Base-by-base conservation (phyloP, 176 grass and related monocot species). In the Zea mays region DNA sequence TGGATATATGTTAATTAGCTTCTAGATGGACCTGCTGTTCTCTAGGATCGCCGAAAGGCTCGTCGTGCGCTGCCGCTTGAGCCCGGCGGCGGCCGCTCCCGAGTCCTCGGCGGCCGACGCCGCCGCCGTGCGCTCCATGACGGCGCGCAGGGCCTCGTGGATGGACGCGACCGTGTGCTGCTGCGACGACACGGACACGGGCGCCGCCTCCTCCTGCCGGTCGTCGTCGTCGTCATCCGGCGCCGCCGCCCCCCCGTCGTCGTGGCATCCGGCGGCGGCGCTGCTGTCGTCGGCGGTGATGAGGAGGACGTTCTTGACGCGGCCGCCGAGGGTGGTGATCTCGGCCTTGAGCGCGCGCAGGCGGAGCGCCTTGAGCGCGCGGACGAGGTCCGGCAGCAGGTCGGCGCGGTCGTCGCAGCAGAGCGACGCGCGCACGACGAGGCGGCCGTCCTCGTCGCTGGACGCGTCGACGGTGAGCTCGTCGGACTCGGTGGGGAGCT, bases 391-490 rank as follows among this genome's bases (percentile, higher is more conserved):
- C 2, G 96, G 90, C 6, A 96, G 86, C 19, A 99, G 92, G 81
- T 99, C 96, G 35, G 92, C 73, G 72, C 96, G 92, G 88, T 99
- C 96, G 59, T 99, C 92, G 83, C 96, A 99, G 81, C 96, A 99
- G 79, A 99, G 64, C 9, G 96, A 93, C 2, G 96, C 92, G 51
- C 89, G 86, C 66, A 99, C 85, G 20, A 99, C 14, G 39, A 90
- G 78, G 27, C 88, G 81, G 73, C 90, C 90, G 42, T 94, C 84
- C n/a, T 94, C 91, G 76, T 94, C 87, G 73, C 82, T 94, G 75
- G 91, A 79, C 27, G 96, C 84, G 77, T 92, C 89, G 44, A 99
- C 92, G 11, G 84, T 93, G 84, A 99, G 86, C 86, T 99, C 96
- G 80, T 99, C 96, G 19, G 86, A 80, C 80, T 99, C 96, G 39